Percentiles rank a stretch among this genome's conserved stretches.
phyloP scores from a whole-genome alignment of 345 rosid species.

The Durio zibethinus region DNA sequence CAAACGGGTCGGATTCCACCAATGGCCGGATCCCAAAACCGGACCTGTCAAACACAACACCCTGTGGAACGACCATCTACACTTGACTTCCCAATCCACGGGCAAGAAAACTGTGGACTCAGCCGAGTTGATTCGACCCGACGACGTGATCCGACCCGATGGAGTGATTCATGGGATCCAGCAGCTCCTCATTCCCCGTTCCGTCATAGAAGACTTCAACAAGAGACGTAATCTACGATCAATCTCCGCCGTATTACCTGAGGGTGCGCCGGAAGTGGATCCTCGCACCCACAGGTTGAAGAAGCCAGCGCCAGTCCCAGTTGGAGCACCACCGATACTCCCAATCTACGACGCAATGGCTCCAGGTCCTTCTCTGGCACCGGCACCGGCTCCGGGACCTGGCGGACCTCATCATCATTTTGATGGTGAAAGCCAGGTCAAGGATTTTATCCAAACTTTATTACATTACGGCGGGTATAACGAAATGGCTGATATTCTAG shows the following conservation, averaged over 20 bases:
- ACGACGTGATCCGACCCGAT: constrained; percentile 55
- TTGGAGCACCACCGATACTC: constrained; percentile 69
- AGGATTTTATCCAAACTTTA: constrained; percentile 80
- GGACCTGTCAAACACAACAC: constrained; percentile 37
- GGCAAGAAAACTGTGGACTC: constrained; percentile 37
- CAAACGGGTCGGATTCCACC: constrained; percentile 39
- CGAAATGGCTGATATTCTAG: constrained; percentile 91
- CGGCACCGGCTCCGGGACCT: constrained; percentile 94
- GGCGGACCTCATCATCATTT: constrained; percentile 80
- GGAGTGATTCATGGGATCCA: constrained; percentile 70
- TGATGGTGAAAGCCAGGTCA: constrained; percentile 82
- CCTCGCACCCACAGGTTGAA: constrained; percentile 62
- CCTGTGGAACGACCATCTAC: constrained; percentile 44
- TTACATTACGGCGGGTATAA: constrained; percentile 90
- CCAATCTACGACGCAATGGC: constrained; percentile 90
- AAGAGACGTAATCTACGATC: constrained; percentile 49
- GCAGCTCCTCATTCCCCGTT: constrained; percentile 50
- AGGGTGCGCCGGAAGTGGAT: constrained; percentile 69
- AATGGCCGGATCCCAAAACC: constrained; percentile 44
- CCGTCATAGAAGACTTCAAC: constrained; percentile 64
- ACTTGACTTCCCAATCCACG: constrained; percentile 33
- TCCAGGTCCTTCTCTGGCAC: constrained; percentile 88
- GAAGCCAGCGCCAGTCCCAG: constrained; percentile 45
- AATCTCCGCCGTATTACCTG: constrained; percentile 59
- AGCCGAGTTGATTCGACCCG: constrained; percentile 39